Conservation (phyloP, 169 alveolate species). For the Eimeria praecox region DNA sequence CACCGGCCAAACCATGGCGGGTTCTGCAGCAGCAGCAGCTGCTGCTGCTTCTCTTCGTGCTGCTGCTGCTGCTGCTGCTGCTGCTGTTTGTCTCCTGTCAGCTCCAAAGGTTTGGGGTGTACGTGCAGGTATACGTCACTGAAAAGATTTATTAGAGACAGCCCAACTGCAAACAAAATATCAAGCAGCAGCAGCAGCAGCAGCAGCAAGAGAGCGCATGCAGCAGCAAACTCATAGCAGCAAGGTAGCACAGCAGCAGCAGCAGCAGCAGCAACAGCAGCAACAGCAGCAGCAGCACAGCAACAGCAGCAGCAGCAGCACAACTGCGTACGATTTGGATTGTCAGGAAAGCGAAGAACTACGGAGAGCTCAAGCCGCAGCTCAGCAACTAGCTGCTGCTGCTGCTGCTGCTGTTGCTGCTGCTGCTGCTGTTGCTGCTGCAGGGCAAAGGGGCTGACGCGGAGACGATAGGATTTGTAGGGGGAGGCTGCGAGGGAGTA, state of each 20-base stretch:
- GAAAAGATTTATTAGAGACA: neutral
- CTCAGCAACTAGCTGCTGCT: constrained; percentile 27
- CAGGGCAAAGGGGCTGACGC: constrained; percentile 3
- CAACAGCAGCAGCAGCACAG: neutral
- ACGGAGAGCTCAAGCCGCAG: constrained; percentile 54
- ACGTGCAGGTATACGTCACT: constrained; percentile 18
- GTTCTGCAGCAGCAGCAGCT: constrained; percentile 19
- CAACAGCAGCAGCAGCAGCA: neutral
- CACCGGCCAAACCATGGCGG: constrained; percentile 27
- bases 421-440: neutral
- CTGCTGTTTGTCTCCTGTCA: neutral
- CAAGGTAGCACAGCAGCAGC: neutral
- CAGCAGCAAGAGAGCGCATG: neutral
- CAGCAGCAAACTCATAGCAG: constrained; percentile 22
- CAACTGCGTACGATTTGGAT: neutral
- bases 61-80: constrained; percentile 28
- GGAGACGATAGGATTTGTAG: constrained; percentile 36
- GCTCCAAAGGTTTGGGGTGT: neutral
- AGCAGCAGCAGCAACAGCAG: constrained; percentile 8
- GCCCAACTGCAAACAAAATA: neutral
- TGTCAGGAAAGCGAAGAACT: neutral
- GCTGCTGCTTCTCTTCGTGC: constrained; percentile 12
- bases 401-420: neutral
- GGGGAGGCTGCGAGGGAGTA: constrained; percentile 30
- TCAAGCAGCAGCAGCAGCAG: neutral